Evolutionary conservation across 768 basidiomycete genomes (phyloP), one percentile per base, ranked within the genome.

Genomic region (Neoboletus magnificus): DNA sequence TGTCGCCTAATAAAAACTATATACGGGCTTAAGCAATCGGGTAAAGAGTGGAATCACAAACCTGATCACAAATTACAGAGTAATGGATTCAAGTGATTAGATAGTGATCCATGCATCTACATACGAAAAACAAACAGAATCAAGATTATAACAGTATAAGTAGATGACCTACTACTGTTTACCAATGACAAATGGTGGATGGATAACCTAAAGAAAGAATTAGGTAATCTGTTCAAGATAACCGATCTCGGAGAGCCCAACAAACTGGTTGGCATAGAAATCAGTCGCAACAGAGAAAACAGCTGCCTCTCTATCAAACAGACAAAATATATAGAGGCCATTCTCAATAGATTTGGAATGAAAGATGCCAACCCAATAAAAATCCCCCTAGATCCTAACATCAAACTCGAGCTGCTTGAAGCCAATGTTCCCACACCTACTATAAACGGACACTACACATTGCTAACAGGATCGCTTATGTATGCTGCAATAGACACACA

Each of bases 21-120:
- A 0, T 74, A 73, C 48, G 67, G 71, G 3, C 49, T 74, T 0
- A 71, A 73, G 48, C 73, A 74, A 23, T 57, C 64, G 0, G 64
- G 66, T 0, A 39, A 49, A 2, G 55, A 69, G 48, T 76, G 70
- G 72, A 67, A 75, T 46, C 32, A 62, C 6, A 48, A 70, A 42
- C 46, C 76, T 0, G 16, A 43, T 5, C 15, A 13, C 2, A 43
- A 43, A 6, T 7, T 43, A 15, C 5, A 25, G 8, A 23, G 1
- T 0, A 42, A 22, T 5, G 13, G 12, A 2, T 43, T 43, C 9
- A 11, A 7, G 4, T 0, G 22, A 6, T 7, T 41, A 4, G 12
- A 43, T 2, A 43, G 23, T 18, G 25, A 43, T 43, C 42, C 42
- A 27, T 43, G 42, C 9, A 4, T 43, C 11, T 43, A 43, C 3